Evolutionary conservation across 129 eudicot species (phyloP).

Genomic region (Helianthus annuus): HanXRQr2.0-SUNRISE NC_035441.2:187408735-187409234

Average conservation of each 20-base stretch:
- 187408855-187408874: neutral
- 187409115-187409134: constrained; percentile 14
- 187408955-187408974: neutral
- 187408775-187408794: neutral
- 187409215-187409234: constrained; percentile 9
- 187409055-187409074: constrained; percentile 4
- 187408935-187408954: neutral
- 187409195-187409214: neutral
- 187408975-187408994: neutral
- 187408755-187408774: neutral
- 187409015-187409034: neutral
- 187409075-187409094: neutral
- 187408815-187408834: neutral
- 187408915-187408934: neutral
- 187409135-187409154: neutral
- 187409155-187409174: constrained; percentile 2
- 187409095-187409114: constrained; percentile 11
- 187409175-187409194: constrained; percentile 9
- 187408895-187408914: neutral
- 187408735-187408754: too few relatives aligned
- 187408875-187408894: constrained; percentile 10
- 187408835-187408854: neutral
- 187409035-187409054: neutral
- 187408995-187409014: constrained; percentile 1
- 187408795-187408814: neutral